A percentile compares a stretch with the other conserved stretches of the same genome.
These are phyloP conservation scores for Candida boidinii DNA, from an alignment of 805 yeast genomes.

Conservation along the genomic window DNA sequence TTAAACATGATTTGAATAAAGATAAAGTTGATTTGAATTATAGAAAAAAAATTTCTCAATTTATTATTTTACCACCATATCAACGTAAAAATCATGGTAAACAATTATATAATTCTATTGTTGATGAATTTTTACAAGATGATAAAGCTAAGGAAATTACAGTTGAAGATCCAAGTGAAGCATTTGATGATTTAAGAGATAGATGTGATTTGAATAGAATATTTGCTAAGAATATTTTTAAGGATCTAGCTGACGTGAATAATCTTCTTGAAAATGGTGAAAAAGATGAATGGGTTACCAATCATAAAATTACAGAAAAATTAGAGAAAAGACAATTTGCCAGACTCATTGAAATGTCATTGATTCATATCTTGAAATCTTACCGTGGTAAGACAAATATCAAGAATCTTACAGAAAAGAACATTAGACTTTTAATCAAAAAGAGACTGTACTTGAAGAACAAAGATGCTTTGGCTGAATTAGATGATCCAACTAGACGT, in stretches of 20 bases:
- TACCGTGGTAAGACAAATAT: conserved; percentile 16
- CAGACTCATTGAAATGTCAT: conserved; percentile 69
- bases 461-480: conserved; percentile 61
- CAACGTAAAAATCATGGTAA: conserved; percentile 73
- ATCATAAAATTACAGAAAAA: conserved; percentile 36
- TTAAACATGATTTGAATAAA: conserved; percentile 34
- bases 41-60: conserved; percentile 82
- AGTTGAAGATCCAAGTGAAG: conserved; percentile 91
- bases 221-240: conserved; percentile 20
- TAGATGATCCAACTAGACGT: conserved; percentile 54
- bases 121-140: conserved; percentile 48
- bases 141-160: conserved; percentile 57
- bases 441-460: conserved; percentile 70
- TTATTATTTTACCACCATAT: conserved; percentile 74
- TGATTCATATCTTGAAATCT: conserved; percentile 32
- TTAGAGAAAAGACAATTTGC: conserved; percentile 72
- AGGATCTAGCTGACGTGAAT: conserved; percentile 11
- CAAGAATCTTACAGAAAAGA: conserved; percentile 20
- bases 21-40: conserved; percentile 22
- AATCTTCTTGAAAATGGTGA: conserved; percentile 12
- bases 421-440: conserved; percentile 57
- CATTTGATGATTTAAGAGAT: conserved; percentile 86
- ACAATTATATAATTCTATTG: conserved; percentile 47
- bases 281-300: conserved; percentile 29
- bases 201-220: conserved; percentile 60